Base-by-base conservation (phyloP, 805 yeast genomes). In the Candida quercuum region DNA sequence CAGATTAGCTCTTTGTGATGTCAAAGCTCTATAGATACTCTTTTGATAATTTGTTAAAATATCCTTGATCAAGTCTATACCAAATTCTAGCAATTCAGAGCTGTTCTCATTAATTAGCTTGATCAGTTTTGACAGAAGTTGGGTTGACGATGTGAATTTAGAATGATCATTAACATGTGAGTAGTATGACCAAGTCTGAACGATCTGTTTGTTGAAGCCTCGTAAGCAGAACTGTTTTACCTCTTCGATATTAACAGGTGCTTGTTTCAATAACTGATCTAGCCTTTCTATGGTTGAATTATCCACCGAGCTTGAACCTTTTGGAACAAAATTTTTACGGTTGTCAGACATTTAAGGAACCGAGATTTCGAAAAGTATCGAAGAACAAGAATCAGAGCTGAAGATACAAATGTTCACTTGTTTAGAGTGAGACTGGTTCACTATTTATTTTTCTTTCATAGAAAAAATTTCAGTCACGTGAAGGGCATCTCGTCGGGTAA, bases 1-100 rank as follows among this genome's bases (percentile, higher is more conserved):
- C 1, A 71, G 53, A 1, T 74, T 65, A 0, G 84, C 76, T 44
- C 79, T 74, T 43, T 69, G 59, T 37, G 75, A 71, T 42, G 71
- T 73, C 28, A 88, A 62, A 14, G 83, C 78, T 47, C 94, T 67
- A 58, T 83, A 85, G 3, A 88, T 62, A 7, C 78, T 71, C 48
- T 81, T 84, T 30, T 72, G 55, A 52, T 84, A 76, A 33, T 68
- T 70, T 1, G 68, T 61, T 9, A 87, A 55, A 3, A 88, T 60
- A 12, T 71, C 71, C 35, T 68, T 69, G 39, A 81, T 69, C 18
- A 80, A 53, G 8, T 61, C 61, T 35, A 57, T 50, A 12, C 66
- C 64, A 27, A 42, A 31, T 39, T 56, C 42, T 40, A 49, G 19
- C 46, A 52, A 12, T 38, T 45, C 54, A 6, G 32, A 13, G 12